Percentiles rank a stretch among this genome's conserved stretches.
Conservation (phyloP, 2,329 filamentous ascomycete species). For the Corniculantispora saksenae region DNA sequence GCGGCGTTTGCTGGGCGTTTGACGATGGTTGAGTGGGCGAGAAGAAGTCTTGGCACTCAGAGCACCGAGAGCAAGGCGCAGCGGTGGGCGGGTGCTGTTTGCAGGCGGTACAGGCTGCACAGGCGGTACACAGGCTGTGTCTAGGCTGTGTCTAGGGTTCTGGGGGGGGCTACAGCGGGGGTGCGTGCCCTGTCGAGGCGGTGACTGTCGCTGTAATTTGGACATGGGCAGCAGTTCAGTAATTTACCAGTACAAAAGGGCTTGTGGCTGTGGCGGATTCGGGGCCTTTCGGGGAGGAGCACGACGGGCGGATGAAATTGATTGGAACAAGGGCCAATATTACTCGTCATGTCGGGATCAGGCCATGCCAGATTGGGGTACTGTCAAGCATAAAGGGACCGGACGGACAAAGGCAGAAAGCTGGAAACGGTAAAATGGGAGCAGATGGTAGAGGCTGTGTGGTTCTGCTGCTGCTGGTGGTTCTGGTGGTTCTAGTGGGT, state of each 20-base stretch:
- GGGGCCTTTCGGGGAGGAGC: background rate
- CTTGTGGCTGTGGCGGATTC: constrained; percentile 13
- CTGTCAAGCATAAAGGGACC: background rate
- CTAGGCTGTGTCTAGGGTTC: too few relatives aligned
- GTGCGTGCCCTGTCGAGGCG: background rate
- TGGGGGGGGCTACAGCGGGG: too few relatives aligned
- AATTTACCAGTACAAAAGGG: too few relatives aligned
- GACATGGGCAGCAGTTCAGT: too few relatives aligned
- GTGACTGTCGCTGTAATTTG: background rate
- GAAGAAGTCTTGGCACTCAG: background rate
- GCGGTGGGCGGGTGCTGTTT: background rate
- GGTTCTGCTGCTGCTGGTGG: too few relatives aligned
- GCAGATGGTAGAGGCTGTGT: background rate
- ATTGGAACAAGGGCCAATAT: background rate
- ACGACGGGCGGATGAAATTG: background rate
- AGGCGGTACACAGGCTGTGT: background rate
- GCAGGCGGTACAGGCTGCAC: background rate
- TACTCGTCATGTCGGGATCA: background rate
- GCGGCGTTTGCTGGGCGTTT: constrained; percentile 9
- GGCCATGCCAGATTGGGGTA: constrained; percentile 14
- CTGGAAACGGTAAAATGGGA: background rate
- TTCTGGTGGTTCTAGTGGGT: too few relatives aligned
- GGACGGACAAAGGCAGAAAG: too few relatives aligned
- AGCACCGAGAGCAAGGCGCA: background rate
- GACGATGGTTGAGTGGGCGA: background rate